Evolutionary conservation across 495 filamentous ascomycete species (phyloP), one percentile per base, ranked within the genome.

Genomic region (Rhizodiscina lignyota): DNA sequence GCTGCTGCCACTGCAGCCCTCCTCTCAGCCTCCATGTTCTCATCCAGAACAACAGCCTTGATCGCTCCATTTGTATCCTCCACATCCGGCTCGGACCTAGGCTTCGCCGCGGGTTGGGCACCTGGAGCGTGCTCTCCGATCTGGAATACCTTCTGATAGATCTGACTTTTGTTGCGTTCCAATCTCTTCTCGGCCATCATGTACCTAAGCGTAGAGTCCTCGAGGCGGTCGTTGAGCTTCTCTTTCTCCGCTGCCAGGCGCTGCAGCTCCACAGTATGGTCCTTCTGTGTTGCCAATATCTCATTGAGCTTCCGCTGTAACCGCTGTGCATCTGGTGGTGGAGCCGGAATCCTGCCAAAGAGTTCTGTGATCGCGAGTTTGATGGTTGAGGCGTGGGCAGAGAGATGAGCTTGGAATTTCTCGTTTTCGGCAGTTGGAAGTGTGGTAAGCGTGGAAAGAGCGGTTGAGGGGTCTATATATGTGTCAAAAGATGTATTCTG

Each of bases 121-220:
- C 24, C 24, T n/a, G n/a, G n/a, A n/a, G n/a, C n/a, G n/a, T n/a
- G n/a, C 30, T 6, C 6, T 6, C 16, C 16, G 11, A 15, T 35
- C 5, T 11, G 8, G 51, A 96, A 91, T 37, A 96, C 59, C 49
- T 92, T 94, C 36, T 80, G 77, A n/a, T 93, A 82, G 30, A 86
- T 81, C 32, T 77, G 58, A 48, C 87, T 94, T 51, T 77, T 80
- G 4, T 75, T 72, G 22, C 89, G 74, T 52, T 97, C 89, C 12
- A 94, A 65, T 53, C 81, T 83, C 59, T 87, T 87, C 50, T 96
- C 89, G 2, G 89, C 89, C 39, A 85, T 77, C 69, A 94, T 81
- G 44, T 91, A 94, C 36, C 89, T 76, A 24, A 87, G 60, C 2
- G 83, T 87, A 3, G 89, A 87, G 35, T 66, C 71, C 41, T 93